Percentiles rank a stretch among this genome's conserved stretches.
Evolutionary conservation across 2,329 filamentous ascomycete species (phyloP).

Genomic region (Aspergillus pseudoglaucus): DNA sequence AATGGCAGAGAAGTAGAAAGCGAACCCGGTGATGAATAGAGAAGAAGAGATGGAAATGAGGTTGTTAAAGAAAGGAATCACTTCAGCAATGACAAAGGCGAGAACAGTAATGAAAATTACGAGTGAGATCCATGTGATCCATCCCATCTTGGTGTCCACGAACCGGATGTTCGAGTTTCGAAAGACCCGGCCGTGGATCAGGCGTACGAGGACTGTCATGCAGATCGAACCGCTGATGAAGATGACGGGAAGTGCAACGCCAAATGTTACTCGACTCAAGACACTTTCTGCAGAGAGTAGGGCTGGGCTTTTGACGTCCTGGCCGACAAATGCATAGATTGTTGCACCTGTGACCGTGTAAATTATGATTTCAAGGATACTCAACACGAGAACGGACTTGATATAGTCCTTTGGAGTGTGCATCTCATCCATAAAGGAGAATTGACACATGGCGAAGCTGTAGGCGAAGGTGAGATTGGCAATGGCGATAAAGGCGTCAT

Average conservation of each 20-base stretch:
- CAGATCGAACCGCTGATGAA: slow-evolving; percentile 34
- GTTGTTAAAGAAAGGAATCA: slow-evolving; percentile 80
- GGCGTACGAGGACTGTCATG: slow-evolving; percentile 26
- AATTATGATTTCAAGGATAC: slow-evolving; percentile 16
- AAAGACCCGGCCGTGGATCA: slow-evolving; percentile 29
- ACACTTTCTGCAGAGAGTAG: slow-evolving; percentile 21
- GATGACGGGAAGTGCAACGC: slow-evolving; percentile 29
- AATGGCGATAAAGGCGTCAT: slow-evolving; percentile 27
- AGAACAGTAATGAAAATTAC: slow-evolving; percentile 57
- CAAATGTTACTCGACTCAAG: slow-evolving; percentile 27
- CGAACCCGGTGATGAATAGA: slow-evolving; percentile 81
- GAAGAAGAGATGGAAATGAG: slow-evolving; percentile 47
- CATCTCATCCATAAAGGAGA: slow-evolving; percentile 22
- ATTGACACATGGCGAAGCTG: slow-evolving; percentile 34
- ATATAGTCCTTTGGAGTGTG: slow-evolving; percentile 19
- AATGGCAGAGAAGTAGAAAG: slow-evolving; percentile 61
- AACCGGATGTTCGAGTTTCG: slow-evolving; percentile 29
- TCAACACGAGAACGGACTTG: slow-evolving; percentile 18
- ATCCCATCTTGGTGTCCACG: slow-evolving; percentile 29
- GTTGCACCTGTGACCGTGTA: slow-evolving; percentile 19
- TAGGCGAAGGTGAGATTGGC: slow-evolving; percentile 37
- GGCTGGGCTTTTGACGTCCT: slow-evolving; percentile 26
- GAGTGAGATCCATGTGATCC: slow-evolving; percentile 26
- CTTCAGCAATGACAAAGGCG: slow-evolving; percentile 76
- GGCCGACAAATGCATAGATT: slow-evolving; percentile 29